Evolutionary conservation across 2,329 filamentous ascomycete species (phyloP).

Genomic region (Cephalotrichum gorgonifer): DNA sequence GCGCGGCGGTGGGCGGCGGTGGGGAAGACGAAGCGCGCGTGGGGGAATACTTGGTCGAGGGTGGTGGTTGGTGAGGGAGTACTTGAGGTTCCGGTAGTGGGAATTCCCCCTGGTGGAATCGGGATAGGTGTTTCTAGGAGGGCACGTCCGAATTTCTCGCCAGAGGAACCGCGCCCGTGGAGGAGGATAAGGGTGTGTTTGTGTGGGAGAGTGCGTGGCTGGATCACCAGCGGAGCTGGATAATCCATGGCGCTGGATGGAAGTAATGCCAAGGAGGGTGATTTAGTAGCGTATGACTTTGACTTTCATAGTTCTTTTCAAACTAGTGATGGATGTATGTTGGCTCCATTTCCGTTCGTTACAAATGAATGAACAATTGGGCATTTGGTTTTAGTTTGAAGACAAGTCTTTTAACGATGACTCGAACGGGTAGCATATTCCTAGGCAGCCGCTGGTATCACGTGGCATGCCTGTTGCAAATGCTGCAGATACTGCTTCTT

Average conservation of each 20-base stretch:
- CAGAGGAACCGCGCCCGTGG: constrained; percentile 12
- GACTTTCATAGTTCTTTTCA: no score
- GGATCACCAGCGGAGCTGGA: constrained; percentile 2
- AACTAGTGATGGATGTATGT: no score
- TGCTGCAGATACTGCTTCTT: no score
- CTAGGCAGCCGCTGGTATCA: no score
- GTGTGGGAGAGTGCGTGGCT: neutral
- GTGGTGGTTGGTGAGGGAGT: constrained; percentile 6
- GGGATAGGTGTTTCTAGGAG: constrained; percentile 12
- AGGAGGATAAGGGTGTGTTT: constrained; percentile 10
- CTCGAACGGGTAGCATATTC: no score
- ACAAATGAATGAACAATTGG: no score
- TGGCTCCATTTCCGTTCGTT: no score
- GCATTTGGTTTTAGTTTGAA: no score
- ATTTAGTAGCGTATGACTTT: no score
- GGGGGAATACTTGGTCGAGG: constrained; percentile 23
- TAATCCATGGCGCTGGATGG: neutral
- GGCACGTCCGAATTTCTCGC: constrained; percentile 15
- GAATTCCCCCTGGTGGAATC: neutral
- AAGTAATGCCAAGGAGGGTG: no score
- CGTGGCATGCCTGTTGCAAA: no score
- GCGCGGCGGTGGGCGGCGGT: constrained; percentile 28
- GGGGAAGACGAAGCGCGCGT: constrained; percentile 40
- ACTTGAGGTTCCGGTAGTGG: neutral
- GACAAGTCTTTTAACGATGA: no score